Evolutionary conservation across 2,329 filamentous ascomycete species (phyloP), one percentile per base, ranked within the genome.

Genomic region (Pseudogymnoascus sp.): DNA sequence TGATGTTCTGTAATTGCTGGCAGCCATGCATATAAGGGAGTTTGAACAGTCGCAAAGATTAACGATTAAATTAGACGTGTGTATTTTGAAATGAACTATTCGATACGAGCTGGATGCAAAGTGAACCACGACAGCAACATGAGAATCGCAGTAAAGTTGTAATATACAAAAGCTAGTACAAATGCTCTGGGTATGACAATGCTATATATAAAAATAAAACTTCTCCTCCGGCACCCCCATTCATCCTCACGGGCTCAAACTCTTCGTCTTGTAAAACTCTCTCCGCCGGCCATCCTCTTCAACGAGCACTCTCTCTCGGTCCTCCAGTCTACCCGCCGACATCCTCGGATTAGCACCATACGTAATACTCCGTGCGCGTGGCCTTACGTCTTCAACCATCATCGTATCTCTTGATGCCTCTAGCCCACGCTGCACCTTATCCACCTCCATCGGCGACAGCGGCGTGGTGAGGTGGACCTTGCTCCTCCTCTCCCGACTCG

Each of bases 281-380:
- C 21, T 60, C 59, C 59, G 21, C 35, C 59, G 40, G 12, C 59
- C 59, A 38, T 60, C 35, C 33, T 42, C 59, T 40, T 60, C 59
- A 42, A 40, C 35, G 2, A 60, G 59, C 33, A 60, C 59, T 60
- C 59, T 60, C 59, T 60, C 59, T 33, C 50, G 50, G n/a, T 35
- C 50, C 59, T 42, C 59, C 18, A 60, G 33, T 31, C 35, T 38
- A 60, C 59, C 35, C 59, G 33, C 59, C 33, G 35, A 40, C 18
- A 40, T 60, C 35, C 35, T 40, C 33, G 59, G 59, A 40, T 60
- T 60, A 60, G 35, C 59, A 28, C 59, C 59, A 60, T 60, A 60
- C 33, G 38, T 60, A 60, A 60, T 60, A 38, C 59, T 60, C 59
- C 50, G 50, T 21, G 50, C 50, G 28, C 50, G 50, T 56, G 50